Percentiles rank a stretch among this genome's conserved stretches.
Conservation (phyloP, 2,329 filamentous ascomycete genomes). For the Talaromyces sp. region DNA sequence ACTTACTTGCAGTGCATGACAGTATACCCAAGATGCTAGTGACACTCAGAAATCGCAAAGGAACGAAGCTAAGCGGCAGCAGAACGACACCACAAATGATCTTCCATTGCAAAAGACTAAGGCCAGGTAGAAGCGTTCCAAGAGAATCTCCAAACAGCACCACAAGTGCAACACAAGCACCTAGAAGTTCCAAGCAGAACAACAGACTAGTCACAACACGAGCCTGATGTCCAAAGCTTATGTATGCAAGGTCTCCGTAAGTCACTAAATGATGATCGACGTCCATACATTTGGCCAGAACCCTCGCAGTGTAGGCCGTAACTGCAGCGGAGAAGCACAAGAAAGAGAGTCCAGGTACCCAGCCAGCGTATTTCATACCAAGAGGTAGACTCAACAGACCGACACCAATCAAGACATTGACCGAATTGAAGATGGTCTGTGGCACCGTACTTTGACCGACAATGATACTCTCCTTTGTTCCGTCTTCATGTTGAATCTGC, state of each 20-base stretch:
- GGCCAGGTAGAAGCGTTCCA: slow-evolving; percentile 68
- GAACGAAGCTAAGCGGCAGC: slow-evolving; percentile 78
- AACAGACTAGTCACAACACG: slow-evolving; percentile 77
- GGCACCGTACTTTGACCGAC: slow-evolving; percentile 93
- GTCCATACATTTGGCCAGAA: slow-evolving; percentile 85
- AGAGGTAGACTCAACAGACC: slow-evolving; percentile 85
- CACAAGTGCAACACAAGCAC: slow-evolving; percentile 81
- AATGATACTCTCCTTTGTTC: slow-evolving; percentile 76
- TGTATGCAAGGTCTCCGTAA: slow-evolving; percentile 88
- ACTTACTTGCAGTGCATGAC: slow-evolving; percentile 80
- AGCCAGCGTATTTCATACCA: slow-evolving; percentile 81
- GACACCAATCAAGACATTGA: slow-evolving; percentile 87
- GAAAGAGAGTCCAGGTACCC: slow-evolving; percentile 75
- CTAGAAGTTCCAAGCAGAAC: slow-evolving; percentile 82
- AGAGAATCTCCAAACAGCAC: slow-evolving; percentile 93
- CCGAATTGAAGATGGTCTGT: slow-evolving; percentile 94
- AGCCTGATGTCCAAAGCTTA: slow-evolving; percentile 80
- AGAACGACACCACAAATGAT: slow-evolving; percentile 73
- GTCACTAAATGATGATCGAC: slow-evolving; percentile 81
- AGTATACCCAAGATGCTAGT: slow-evolving; percentile 92
- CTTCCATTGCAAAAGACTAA: slow-evolving; percentile 74
- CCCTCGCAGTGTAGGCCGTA: slow-evolving; percentile 79
- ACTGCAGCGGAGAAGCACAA: slow-evolving; percentile 68
- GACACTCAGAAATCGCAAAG: slow-evolving; percentile 77
- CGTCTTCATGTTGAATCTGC: slow-evolving; percentile 78